Percentiles rank a stretch among this genome's conserved stretches.
These are phyloP conservation scores for Trametes cubensis DNA, from an alignment of 768 basidiomycete genomes.

Conservation along the genomic window DNA sequence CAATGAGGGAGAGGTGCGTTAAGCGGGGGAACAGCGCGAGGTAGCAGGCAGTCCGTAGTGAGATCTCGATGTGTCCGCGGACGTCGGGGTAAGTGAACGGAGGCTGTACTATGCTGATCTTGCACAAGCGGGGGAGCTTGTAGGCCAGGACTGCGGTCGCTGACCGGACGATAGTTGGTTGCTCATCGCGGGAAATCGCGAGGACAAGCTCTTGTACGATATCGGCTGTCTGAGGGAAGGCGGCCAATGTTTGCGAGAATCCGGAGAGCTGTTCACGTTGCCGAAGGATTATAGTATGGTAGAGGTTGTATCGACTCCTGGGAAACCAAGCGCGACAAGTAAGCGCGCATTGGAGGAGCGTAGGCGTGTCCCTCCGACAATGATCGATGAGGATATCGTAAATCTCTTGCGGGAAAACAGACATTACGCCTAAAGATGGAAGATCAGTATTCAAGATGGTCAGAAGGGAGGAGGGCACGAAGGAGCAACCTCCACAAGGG, in stretches of 20 bases:
- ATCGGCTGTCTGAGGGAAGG: not conserved
- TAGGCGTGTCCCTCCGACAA: no score
- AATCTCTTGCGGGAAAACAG: no score
- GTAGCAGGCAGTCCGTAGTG: not conserved
- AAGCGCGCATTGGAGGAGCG: not conserved
- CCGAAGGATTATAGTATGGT: slow-evolving; percentile 19
- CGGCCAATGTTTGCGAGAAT: not conserved
- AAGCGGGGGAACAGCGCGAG: not conserved
- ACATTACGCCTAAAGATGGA: no score
- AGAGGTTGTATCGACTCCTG: slow-evolving; percentile 25
- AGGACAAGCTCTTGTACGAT: not conserved
- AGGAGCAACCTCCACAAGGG: no score
- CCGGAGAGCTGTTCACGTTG: not conserved
- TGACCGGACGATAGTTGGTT: not conserved
- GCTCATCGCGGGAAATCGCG: not conserved
- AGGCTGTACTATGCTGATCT: not conserved
- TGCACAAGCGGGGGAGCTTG: not conserved
- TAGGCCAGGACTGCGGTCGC: not conserved
- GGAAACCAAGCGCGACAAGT: slow-evolving; percentile 17
- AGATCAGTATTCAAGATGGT: no score
- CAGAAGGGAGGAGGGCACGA: no score
- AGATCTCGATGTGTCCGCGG: not conserved
- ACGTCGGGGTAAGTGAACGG: not conserved
- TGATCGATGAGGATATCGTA: no score
- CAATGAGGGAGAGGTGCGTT: not conserved